A percentile compares a stretch with the other conserved stretches of the same genome.
Conservation (phyloP, 1,139 yeast genomes). For the Magnusiomyces tetraspermus region DNA sequence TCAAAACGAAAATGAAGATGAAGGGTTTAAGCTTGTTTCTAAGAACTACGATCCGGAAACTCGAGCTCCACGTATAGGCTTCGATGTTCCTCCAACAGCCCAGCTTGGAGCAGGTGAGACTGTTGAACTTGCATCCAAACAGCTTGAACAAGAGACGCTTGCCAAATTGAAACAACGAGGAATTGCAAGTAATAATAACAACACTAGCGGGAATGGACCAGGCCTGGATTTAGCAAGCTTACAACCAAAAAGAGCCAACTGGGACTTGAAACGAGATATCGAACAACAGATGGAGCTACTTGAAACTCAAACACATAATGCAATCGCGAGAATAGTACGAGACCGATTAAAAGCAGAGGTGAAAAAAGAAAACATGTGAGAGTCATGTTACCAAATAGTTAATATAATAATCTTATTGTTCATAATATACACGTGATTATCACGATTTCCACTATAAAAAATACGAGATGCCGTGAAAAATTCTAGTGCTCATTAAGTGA, state of each 20-base stretch:
- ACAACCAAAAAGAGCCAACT: conserved; percentile 30
- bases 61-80: conserved; percentile 30
- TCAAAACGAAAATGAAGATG: conserved; percentile 15
- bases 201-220: conserved; percentile 17
- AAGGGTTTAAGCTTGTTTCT: conserved; percentile 6
- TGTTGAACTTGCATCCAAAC: conserved; percentile 32
- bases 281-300: conserved; percentile 30
- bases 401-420: too few species aligned
- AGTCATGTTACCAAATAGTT: background rate
- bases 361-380: background rate
- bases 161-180: conserved; percentile 8
- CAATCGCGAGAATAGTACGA: conserved; percentile 35
- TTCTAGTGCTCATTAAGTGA: too few species aligned
- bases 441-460: too few species aligned
- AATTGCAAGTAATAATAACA: background rate
- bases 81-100: conserved; percentile 27
- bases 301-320: conserved; percentile 34
- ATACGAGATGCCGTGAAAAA: too few species aligned
- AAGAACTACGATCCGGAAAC: conserved; percentile 34
- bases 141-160: conserved; percentile 28
- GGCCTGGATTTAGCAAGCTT: conserved; percentile 20
- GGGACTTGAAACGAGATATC: conserved; percentile 33
- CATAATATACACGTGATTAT: too few species aligned
- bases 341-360: conserved; percentile 25
- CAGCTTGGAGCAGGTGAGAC: conserved; percentile 27